Base-by-base conservation (phyloP, 73 alveolate genomes). In the Paramecium octaurelia region DNA sequence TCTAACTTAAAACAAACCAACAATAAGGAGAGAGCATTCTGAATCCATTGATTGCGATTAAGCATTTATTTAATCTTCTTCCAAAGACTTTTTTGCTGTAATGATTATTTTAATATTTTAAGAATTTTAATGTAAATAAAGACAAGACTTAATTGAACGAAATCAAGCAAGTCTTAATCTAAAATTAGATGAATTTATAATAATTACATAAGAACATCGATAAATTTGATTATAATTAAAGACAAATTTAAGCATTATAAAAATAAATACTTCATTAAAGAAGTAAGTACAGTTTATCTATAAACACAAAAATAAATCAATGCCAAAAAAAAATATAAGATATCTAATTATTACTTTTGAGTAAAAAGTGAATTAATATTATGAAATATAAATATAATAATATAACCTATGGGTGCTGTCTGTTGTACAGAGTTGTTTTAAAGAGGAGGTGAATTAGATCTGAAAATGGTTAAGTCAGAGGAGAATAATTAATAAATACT, bases 241-340 rank as follows among this genome's bases (percentile, higher is more conserved):
- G 84, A 64, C 46, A 64, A 64, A 64, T 64, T 20, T 64, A 31
- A 64, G 84, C 84, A 64, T 64, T 64, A 64, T 64, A 64, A 64
- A 64, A 64, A 64, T 64, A 64, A 64, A 64, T 64, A 23, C 42
- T 23, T 34, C 46, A 27, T 31, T 64, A 64, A 64, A 64, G 46
- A 64, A 64, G 84, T 8, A 24, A 64, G 84, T 64, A 64, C 46
- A 20, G 31, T 59, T 59, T 64, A 64, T 31, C 42, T 11, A 64
- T 64, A 10, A 64, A 34, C 27, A 14, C 84, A 64, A 31, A 64
- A 23, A 64, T 64, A 27, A 64, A 34, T 64, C 23, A 27, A 31
- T 64, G 84, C 84, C 48, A 64, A 64, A 27, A 64, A 64, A 23
- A 64, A 34, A 12, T 64, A 34, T 34, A 64, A 64, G 84, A 64